Conservation (phyloP, 2,329 filamentous ascomycete species). For the Lizonia empirigonia region DNA sequence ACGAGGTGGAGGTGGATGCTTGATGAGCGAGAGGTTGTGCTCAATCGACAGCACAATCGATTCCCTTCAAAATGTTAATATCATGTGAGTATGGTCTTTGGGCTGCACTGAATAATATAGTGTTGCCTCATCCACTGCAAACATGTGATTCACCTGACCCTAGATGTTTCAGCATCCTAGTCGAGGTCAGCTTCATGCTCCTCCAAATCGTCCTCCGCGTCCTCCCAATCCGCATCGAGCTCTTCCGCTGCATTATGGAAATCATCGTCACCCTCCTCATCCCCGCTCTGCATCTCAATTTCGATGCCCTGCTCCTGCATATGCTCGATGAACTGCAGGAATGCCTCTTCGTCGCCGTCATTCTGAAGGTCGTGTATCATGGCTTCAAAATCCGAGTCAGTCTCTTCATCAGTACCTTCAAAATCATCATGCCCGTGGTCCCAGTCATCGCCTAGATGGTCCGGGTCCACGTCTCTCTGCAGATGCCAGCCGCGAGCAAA, state of each 20-base stretch:
- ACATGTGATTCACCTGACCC: neutral
- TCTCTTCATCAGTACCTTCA: conserved; percentile 2
- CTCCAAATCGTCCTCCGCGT: conserved; percentile 7
- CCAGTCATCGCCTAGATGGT: neutral
- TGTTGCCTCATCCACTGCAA: neutral
- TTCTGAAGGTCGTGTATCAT: conserved; percentile 13
- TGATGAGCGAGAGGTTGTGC: neutral
- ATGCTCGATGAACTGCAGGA: conserved; percentile 5
- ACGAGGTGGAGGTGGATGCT: neutral
- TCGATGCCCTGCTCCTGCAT: conserved; percentile 11
- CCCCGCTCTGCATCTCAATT: conserved; percentile 1
- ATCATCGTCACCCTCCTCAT: conserved; percentile 2
- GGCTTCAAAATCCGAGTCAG: conserved; percentile 8
- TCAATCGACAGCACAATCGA: too few species aligned
- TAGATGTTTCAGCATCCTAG: neutral
- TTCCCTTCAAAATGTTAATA: too few species aligned
- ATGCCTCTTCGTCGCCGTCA: conserved; percentile 9
- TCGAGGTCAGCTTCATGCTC: neutral
- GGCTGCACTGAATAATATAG: too few species aligned
- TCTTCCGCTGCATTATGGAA: neutral
- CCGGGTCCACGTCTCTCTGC: neutral
- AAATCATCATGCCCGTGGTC: conserved; percentile 3
- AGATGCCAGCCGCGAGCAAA: conserved; percentile 12
- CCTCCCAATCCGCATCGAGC: conserved; percentile 3
- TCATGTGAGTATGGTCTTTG: too few species aligned